phyloP scores from a whole-genome alignment of 1,284 basidiomycete species.

The Flammula alnicola region DNA sequence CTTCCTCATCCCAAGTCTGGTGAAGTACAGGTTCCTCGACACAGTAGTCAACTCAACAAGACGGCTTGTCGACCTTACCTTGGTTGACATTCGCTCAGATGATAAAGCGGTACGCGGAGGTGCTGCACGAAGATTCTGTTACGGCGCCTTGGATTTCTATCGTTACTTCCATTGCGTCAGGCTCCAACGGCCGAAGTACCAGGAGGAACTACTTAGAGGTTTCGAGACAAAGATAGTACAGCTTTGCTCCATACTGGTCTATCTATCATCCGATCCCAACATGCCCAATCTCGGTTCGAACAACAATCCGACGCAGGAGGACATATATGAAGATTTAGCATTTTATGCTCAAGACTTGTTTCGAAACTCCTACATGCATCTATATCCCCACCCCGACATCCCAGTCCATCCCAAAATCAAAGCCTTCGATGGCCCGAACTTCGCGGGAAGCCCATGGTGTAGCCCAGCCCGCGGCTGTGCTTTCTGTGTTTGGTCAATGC shows the following conservation, averaged over 20 bases:
- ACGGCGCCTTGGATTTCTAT: background rate
- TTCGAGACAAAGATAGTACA: slow-evolving; percentile 19
- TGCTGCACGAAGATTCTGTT: background rate
- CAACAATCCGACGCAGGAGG: too few relatives aligned
- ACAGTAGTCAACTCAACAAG: too few relatives aligned
- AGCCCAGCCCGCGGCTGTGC: too few relatives aligned
- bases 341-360: slow-evolving; percentile 1
- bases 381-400: slow-evolving; percentile 10
- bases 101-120: background rate
- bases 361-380: slow-evolving; percentile 14
- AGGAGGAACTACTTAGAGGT: slow-evolving; percentile 10
- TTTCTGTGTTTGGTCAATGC: too few relatives aligned
- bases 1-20: too few relatives aligned
- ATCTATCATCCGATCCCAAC: slow-evolving; percentile 4
- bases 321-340: too few relatives aligned
- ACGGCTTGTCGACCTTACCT: too few relatives aligned
- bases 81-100: background rate
- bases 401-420: slow-evolving; percentile 3
- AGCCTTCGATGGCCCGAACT: background rate
- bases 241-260: slow-evolving; percentile 15
- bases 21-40: too few relatives aligned
- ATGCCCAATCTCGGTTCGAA: background rate
- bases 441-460: background rate
- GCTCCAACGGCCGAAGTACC: background rate
- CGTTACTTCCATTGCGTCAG: background rate